phyloP scores from a whole-genome alignment of 2,329 filamentous ascomycete genomes.

The Diaporthe longicolla region DNA sequence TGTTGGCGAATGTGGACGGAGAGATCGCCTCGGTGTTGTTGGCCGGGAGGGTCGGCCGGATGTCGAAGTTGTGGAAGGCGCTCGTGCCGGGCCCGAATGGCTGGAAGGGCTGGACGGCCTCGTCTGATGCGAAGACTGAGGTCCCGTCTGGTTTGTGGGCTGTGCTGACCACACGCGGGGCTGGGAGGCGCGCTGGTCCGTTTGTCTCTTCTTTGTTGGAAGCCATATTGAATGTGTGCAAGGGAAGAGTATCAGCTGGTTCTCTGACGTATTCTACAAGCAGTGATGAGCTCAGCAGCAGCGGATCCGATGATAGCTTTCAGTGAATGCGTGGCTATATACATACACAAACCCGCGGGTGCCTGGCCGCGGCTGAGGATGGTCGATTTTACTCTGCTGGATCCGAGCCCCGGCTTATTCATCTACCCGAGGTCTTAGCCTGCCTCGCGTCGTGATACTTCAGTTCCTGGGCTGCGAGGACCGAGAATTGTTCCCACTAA shows the following conservation, averaged over 20 bases:
- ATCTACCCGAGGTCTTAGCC: background rate
- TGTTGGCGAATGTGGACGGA: slow-evolving; percentile 37
- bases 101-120: slow-evolving; percentile 46
- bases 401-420: background rate
- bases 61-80: slow-evolving; percentile 52
- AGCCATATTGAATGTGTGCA: background rate
- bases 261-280: background rate
- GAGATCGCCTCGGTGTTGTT: slow-evolving; percentile 46
- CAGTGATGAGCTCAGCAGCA: background rate
- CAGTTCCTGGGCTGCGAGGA: background rate
- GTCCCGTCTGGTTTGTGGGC: slow-evolving; percentile 49
- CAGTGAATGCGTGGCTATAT: background rate
- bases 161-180: slow-evolving; percentile 51
- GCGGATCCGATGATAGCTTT: background rate
- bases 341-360: background rate
- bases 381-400: background rate
- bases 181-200: background rate
- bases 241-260: no score
- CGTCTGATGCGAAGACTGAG: slow-evolving; percentile 52
- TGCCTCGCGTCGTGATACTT: background rate
- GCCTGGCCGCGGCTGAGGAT: slow-evolving; percentile 14
- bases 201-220: background rate
- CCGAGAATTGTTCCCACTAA: background rate
- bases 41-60: slow-evolving; percentile 49
- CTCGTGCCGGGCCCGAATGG: slow-evolving; percentile 51